A percentile compares a stretch with the other conserved stretches of the same genome.
Conservation (phyloP, 164 flowering plant species). For the Umbilicus rupestris region DNA sequence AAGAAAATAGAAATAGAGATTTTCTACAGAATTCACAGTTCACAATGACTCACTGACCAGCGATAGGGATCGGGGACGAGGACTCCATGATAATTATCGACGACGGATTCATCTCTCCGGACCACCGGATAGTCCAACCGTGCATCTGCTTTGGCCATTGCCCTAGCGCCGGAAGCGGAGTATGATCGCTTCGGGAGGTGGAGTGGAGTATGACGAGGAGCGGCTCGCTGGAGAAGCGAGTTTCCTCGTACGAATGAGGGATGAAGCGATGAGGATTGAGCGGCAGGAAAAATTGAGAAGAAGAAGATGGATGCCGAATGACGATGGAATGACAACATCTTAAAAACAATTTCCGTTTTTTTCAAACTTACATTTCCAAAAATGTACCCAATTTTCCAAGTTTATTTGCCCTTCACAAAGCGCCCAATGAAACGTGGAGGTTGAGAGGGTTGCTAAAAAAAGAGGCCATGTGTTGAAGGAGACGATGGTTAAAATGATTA, state of each 20-base stretch:
- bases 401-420: too few species aligned
- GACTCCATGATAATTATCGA: constrained; percentile 6
- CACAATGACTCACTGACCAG: background rate
- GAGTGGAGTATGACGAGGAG: background rate
- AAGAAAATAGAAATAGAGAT: background rate
- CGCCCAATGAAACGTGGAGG: too few species aligned
- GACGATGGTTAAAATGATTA: too few species aligned
- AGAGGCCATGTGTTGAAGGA: too few species aligned
- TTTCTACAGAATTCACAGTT: too few species aligned
- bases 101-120: constrained; percentile 3
- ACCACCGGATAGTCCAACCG: background rate
- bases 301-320: too few species aligned
- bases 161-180: background rate
- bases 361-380: too few species aligned
- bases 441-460: too few species aligned
- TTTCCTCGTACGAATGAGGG: background rate
- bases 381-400: too few species aligned
- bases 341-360: too few species aligned
- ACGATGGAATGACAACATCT: too few species aligned
- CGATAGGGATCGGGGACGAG: constrained; percentile 9
- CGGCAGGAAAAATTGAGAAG: too few species aligned
- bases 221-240: background rate
- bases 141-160: background rate
- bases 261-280: background rate
- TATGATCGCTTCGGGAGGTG: background rate